These are phyloP conservation scores for Tetrahymena thermophila DNA, from an alignment of 73 alveolate species.

Conservation along the genomic window DNA sequence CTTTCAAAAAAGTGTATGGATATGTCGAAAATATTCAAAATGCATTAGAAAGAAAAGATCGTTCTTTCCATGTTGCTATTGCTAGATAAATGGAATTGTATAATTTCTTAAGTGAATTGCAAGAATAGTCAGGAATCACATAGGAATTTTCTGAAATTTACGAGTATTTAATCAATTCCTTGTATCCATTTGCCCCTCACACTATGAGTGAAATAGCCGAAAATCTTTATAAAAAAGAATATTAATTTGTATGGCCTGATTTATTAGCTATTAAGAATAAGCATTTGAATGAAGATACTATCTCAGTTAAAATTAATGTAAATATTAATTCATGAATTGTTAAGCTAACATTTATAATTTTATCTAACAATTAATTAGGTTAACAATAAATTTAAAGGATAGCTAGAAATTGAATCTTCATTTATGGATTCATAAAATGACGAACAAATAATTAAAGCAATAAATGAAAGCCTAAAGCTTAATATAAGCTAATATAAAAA, in stretches of 20 bases:
- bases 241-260: background rate
- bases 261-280: background rate
- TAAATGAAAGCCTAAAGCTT: background rate
- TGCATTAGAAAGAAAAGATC: conserved; percentile 14
- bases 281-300: background rate
- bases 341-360: background rate
- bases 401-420: background rate
- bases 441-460: background rate
- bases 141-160: conserved; percentile 1
- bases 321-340: background rate
- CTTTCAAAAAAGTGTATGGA: background rate
- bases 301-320: background rate
- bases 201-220: conserved; percentile 13
- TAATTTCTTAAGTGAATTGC: conserved; percentile 1
- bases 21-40: background rate
- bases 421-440: background rate
- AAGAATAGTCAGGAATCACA: background rate
- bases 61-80: conserved; percentile 47
- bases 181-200: conserved; percentile 54
- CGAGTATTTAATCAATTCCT: background rate
- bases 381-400: background rate
- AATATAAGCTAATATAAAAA: background rate
- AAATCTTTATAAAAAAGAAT: background rate
- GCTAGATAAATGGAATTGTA: conserved; percentile 56
- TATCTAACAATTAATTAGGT: background rate